Percentiles rank a stretch among this genome's conserved stretches.
Evolutionary conservation across 177 flowering plant species (phyloP).

Genomic region (Vitis hybrid): DNA sequence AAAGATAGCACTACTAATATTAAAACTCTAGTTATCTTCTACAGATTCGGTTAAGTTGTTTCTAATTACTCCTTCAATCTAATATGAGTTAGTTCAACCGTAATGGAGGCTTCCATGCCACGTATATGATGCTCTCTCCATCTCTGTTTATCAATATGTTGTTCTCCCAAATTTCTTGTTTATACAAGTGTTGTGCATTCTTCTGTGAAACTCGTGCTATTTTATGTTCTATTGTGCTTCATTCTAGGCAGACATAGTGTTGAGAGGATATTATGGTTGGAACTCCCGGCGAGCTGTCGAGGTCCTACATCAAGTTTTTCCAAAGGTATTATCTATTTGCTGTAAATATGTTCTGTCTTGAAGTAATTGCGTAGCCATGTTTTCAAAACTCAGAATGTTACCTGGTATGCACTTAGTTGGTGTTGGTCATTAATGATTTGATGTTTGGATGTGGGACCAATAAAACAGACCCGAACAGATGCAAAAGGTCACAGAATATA

Average conservation of each 20-base stretch:
- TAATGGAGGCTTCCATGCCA: too few species aligned
- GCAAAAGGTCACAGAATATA: neutral
- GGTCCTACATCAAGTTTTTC: slow-evolving; percentile 71
- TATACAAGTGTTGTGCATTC: neutral
- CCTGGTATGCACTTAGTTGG: neutral
- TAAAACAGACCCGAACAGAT: too few species aligned
- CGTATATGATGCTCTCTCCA: neutral
- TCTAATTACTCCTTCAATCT: too few species aligned
- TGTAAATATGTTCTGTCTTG: neutral
- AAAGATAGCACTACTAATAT: too few species aligned
- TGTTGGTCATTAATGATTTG: neutral
- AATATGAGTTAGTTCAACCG: too few species aligned
- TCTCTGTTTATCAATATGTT: neutral
- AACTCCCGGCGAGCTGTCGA: slow-evolving; percentile 77
- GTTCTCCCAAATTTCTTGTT: neutral
- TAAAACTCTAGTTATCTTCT: too few species aligned
- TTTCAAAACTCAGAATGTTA: neutral
- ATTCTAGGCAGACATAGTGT: slow-evolving; percentile 67
- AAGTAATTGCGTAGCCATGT: neutral
- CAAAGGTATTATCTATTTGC: slow-evolving; percentile 48
- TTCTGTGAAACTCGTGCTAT: neutral
- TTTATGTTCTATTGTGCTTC: neutral
- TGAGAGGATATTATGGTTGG: slow-evolving; percentile 82
- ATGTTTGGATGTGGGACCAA: neutral
- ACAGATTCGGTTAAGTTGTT: too few species aligned